A percentile compares a stretch with the other conserved stretches of the same genome.
These are phyloP conservation scores for Phytopythium sindhum DNA, from an alignment of 352 stramenopile genomes.

Conservation along the genomic window DNA sequence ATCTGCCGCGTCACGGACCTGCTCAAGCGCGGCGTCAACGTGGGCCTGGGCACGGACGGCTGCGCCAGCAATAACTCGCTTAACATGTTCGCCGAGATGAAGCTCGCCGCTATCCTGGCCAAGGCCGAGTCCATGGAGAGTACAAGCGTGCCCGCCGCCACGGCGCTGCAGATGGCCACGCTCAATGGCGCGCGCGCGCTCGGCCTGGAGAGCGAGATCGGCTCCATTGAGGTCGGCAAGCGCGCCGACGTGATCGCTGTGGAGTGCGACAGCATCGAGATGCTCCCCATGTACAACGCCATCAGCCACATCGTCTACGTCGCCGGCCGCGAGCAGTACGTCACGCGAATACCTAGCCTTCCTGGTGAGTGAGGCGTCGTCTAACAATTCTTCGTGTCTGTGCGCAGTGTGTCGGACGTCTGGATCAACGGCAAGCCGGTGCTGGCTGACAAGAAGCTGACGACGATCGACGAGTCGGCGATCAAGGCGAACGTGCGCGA, in stretches of 20 bases:
- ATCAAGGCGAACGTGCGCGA: constrained; percentile 60
- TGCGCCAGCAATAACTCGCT: constrained; percentile 88
- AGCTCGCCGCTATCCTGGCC: constrained; percentile 80
- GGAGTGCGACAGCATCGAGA: constrained; percentile 76
- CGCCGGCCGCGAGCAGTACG: constrained; percentile 65
- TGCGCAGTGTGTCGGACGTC: constrained; percentile 76
- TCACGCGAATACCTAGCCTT: not conserved
- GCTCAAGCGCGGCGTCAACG: constrained; percentile 78
- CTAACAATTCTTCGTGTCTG: constrained; percentile 2
- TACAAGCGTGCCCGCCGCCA: constrained; percentile 51
- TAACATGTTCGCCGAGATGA: constrained; percentile 90
- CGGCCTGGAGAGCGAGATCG: constrained; percentile 73
- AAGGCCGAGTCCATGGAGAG: constrained; percentile 72
- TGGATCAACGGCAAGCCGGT: constrained; percentile 88
- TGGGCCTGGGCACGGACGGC: constrained; percentile 84
- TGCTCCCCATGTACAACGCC: constrained; percentile 87
- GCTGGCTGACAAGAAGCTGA: constrained; percentile 63
- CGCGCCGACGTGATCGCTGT: constrained; percentile 83
- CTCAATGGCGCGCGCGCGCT: constrained; percentile 88
- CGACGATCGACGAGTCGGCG: constrained; percentile 60
- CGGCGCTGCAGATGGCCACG: constrained; percentile 84
- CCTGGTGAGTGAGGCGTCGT: not conserved
- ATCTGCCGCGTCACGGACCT: constrained; percentile 77
- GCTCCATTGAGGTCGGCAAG: constrained; percentile 85
- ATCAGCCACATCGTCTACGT: constrained; percentile 88